Percentiles rank a stretch among this genome's conserved stretches.
Evolutionary conservation across 805 yeast genomes (phyloP).

Genomic region (Candida maesae): DNA sequence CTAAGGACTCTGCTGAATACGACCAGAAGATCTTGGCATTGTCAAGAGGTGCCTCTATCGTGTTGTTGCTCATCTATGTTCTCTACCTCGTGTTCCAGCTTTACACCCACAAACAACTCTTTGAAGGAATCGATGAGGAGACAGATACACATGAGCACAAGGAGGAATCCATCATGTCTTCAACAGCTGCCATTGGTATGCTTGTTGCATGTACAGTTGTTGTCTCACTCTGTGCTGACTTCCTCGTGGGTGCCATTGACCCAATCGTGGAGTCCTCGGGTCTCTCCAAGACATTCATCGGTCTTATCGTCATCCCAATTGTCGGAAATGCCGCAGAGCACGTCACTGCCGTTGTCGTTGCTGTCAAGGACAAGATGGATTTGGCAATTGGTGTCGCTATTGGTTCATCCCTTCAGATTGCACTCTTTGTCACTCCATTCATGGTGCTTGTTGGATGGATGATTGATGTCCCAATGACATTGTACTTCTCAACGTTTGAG

Average conservation of each 20-base stretch:
- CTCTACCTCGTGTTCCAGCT: slow-evolving; percentile 85
- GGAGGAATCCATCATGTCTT: slow-evolving; percentile 38
- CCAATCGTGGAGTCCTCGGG: slow-evolving; percentile 80
- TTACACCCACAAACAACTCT: slow-evolving; percentile 74
- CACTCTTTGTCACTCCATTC: slow-evolving; percentile 92
- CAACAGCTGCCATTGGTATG: slow-evolving; percentile 47
- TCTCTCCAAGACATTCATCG: slow-evolving; percentile 90
- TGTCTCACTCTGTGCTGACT: slow-evolving; percentile 91
- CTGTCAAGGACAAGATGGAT: slow-evolving; percentile 95
- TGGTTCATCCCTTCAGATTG: slow-evolving; percentile 93
- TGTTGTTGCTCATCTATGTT: slow-evolving; percentile 71
- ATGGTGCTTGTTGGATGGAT: slow-evolving; percentile 94
- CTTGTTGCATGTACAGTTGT: slow-evolving; percentile 66
- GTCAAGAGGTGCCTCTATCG: slow-evolving; percentile 82
- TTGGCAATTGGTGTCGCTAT: slow-evolving; percentile 95
- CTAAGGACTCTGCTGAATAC: slow-evolving; percentile 30
- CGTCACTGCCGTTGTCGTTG: slow-evolving; percentile 93
- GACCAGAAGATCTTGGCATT: slow-evolving; percentile 56
- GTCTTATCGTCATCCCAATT: slow-evolving; percentile 88
- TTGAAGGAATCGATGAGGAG: slow-evolving; percentile 49
- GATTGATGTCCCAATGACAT: slow-evolving; percentile 85
- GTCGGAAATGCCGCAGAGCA: slow-evolving; percentile 99
- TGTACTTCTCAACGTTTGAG: slow-evolving; percentile 89
- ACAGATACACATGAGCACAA: slow-evolving; percentile 17
- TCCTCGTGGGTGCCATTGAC: slow-evolving; percentile 90